phyloP scores from a whole-genome alignment of 495 filamentous ascomycete genomes.

The Xylaria cubensis region DNA sequence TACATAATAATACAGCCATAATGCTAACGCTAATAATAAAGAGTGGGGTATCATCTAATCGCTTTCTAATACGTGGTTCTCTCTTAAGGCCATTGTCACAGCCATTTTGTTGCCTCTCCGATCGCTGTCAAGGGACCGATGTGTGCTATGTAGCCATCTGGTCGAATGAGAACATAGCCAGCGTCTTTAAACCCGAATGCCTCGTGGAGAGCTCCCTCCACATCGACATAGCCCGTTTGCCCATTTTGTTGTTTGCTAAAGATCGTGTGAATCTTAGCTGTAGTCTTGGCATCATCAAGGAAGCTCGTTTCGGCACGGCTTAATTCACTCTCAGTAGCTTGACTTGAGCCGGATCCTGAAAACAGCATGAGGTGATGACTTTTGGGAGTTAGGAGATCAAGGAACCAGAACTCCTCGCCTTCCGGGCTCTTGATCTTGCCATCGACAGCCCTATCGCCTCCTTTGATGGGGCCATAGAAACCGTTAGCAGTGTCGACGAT shows the following conservation, averaged over 20 bases:
- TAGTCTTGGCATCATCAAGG: slow-evolving; percentile 21
- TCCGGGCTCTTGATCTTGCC: slow-evolving; percentile 31
- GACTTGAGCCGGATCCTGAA: slow-evolving; percentile 29
- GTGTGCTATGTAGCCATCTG: slow-evolving; percentile 37
- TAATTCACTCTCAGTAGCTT: slow-evolving; percentile 30
- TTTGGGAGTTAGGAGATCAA: slow-evolving; percentile 37
- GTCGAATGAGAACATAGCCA: slow-evolving; percentile 36
- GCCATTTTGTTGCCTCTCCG: slow-evolving; percentile 32
- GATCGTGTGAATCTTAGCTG: slow-evolving; percentile 32
- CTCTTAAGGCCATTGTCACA: not conserved
- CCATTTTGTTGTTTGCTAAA: slow-evolving; percentile 10
- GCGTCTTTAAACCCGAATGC: slow-evolving; percentile 34
- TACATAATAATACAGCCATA: not conserved
- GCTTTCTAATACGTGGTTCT: not conserved
- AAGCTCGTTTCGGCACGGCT: slow-evolving; percentile 27
- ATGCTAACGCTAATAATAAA: not conserved
- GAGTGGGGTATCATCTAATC: slow-evolving; percentile 1
- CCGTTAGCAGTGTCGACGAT: slow-evolving; percentile 41
- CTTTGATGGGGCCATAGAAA: slow-evolving; percentile 36
- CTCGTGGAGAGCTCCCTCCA: slow-evolving; percentile 31
- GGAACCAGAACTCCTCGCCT: slow-evolving; percentile 37
- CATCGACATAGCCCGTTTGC: slow-evolving; percentile 27
- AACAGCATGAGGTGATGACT: slow-evolving; percentile 47
- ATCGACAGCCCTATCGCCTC: slow-evolving; percentile 46
- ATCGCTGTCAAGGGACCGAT: slow-evolving; percentile 34